Conservation (phyloP, 2,329 filamentous ascomycete genomes). For the Neoascochyta sp. region DNA sequence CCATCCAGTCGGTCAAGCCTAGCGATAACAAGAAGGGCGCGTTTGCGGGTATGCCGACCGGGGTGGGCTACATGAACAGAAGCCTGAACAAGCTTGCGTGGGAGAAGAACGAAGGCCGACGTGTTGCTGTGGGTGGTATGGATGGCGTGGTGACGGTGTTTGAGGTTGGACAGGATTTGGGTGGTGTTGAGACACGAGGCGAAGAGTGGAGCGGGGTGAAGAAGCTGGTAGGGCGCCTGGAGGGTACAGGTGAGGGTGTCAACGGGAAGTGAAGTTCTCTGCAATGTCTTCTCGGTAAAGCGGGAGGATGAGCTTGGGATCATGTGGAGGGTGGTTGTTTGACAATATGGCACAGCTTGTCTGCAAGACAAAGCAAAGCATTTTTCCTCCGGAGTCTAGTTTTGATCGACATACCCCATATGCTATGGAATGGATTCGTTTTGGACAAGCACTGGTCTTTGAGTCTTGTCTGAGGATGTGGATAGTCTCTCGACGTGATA, state of each 20-base stretch:
- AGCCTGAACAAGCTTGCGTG: conserved; percentile 93
- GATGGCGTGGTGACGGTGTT: conserved; percentile 90
- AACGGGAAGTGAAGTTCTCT: conserved; percentile 20
- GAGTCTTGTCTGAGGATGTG: too few relatives aligned
- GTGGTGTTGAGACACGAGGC: conserved; percentile 78
- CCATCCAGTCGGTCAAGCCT: conserved; percentile 74
- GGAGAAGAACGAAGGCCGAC: conserved; percentile 84
- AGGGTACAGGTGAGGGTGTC: conserved; percentile 40
- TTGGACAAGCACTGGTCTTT: too few relatives aligned
- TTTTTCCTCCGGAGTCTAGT: conserved; percentile 9
- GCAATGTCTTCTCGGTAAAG: too few relatives aligned
- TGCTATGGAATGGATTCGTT: conserved; percentile 3
- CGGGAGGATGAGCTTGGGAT: neutral
- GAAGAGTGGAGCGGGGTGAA: conserved; percentile 95
- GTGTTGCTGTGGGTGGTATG: conserved; percentile 84
- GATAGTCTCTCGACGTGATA: too few relatives aligned
- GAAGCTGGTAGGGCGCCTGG: conserved; percentile 75
- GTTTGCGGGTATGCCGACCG: conserved; percentile 36
- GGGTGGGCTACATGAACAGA: conserved; percentile 65
- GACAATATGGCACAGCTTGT: too few relatives aligned
- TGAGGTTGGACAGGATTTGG: conserved; percentile 78
- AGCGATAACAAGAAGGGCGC: conserved; percentile 47
- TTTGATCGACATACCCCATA: conserved; percentile 11
- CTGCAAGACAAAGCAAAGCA: too few relatives aligned
- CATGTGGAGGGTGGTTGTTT: neutral